Evolutionary conservation across 2,329 filamentous ascomycete species (phyloP).

Genomic region (Ophiosphaerella korrae): DNA sequence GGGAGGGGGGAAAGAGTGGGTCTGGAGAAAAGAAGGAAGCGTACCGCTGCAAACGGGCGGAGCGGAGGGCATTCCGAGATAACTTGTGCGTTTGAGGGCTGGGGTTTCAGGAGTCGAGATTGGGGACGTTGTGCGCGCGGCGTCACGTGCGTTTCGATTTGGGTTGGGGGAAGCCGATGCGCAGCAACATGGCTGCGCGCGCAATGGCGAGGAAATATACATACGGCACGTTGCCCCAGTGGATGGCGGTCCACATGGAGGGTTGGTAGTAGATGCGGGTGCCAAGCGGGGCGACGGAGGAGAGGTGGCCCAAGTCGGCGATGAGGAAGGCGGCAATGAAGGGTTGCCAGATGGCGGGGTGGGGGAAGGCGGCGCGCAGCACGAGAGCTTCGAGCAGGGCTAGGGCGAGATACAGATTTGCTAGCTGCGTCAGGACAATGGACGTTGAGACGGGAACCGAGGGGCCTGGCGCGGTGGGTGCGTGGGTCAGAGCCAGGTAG

Average conservation of each 20-base stretch:
- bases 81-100: too few relatives aligned
- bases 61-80: too few relatives aligned
- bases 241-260: constrained; percentile 68
- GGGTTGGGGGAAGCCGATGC: constrained; percentile 28
- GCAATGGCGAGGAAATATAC: constrained; percentile 67
- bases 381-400: constrained; percentile 78
- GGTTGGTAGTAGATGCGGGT: constrained; percentile 67
- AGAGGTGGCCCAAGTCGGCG: constrained; percentile 78
- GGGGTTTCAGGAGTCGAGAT: too few relatives aligned
- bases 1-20: constrained; percentile 16
- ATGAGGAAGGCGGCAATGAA: constrained; percentile 71
- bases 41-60: neutral
- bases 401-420: constrained; percentile 79
- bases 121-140: too few relatives aligned
- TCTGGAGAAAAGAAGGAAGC: constrained; percentile 16
- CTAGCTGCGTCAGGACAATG: constrained; percentile 74
- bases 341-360: constrained; percentile 74
- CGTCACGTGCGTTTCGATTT: constrained; percentile 17
- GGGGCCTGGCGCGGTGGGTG: constrained; percentile 54
- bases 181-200: constrained; percentile 31
- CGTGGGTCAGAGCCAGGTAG: constrained; percentile 70
- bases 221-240: constrained; percentile 71
- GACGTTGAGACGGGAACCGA: constrained; percentile 64
- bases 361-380: constrained; percentile 73
- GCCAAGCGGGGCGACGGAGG: constrained; percentile 66